Percentiles rank a stretch among this genome's conserved stretches.
These are phyloP conservation scores for Candida broadrunensis DNA, from an alignment of 805 yeast species.

Conservation along the genomic window DNA sequence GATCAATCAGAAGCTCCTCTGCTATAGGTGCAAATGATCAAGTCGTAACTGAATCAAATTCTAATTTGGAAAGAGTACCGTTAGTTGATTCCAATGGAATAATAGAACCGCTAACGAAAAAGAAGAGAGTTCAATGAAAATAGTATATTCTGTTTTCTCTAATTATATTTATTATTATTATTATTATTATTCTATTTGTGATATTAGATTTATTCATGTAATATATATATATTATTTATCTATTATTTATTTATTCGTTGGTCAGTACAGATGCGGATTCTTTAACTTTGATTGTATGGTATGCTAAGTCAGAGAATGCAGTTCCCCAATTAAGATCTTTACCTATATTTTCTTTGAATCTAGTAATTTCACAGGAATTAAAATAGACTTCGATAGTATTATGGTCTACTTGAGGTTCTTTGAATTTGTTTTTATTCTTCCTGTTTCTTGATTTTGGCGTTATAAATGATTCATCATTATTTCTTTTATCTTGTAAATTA, in stretches of 20 bases:
- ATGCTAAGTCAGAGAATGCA: slow-evolving; percentile 52
- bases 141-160: no score
- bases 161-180: no score
- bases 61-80: background rate
- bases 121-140: slow-evolving; percentile 15
- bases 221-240: background rate
- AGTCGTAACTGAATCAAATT: background rate
- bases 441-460: slow-evolving; percentile 16
- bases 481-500: background rate
- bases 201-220: background rate
- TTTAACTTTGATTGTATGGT: slow-evolving; percentile 24
- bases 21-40: no score
- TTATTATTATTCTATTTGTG: background rate
- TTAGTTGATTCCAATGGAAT: background rate
- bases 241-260: slow-evolving; percentile 1
- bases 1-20: slow-evolving; percentile 3
- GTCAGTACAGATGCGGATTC: no score
- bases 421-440: slow-evolving; percentile 19
- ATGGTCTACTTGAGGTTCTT: slow-evolving; percentile 32
- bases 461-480: slow-evolving; percentile 7
- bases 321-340: slow-evolving; percentile 44
- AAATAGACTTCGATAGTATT: slow-evolving; percentile 30
- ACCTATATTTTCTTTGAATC: slow-evolving; percentile 12
- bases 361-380: slow-evolving; percentile 11
- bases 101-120: slow-evolving; percentile 16